Base-by-base conservation (phyloP, 352 stramenopile genomes). In the Thraustochytrium sp. region DNA sequence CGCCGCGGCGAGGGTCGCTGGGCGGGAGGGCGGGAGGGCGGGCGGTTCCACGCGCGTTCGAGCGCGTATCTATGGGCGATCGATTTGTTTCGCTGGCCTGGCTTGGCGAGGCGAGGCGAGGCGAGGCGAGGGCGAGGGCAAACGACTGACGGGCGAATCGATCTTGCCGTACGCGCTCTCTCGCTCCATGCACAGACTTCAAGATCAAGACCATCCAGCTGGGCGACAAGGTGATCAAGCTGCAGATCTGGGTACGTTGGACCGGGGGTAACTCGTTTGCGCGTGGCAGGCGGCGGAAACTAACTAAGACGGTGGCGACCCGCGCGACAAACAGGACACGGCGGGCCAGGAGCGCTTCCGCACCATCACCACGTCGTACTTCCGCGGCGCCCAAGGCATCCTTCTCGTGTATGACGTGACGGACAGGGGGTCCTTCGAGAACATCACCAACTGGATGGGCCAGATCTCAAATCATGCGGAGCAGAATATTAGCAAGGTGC, bases 401-500 rank as follows among this genome's bases (percentile, higher is more conserved):
- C 89, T 99, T 85, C 93, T 98, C 56, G 96, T 98, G 44, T 98
- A 99, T 89, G 96, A 99, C 87, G 94, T 98, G 46, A 98, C 96
- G 56, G 94, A 98, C 87, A 93, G 95, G 72, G 92, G 94, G 61
- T 98, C 94, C 16, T 99, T 98, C 89, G 94, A 99, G 87, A 97
- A 91, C 85, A 98, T 98, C 78, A 92, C 93, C 84, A 98, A 97
- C 89, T 99, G 96, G 96, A 97, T 99, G 62, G 93, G 92, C 3
- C 93, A 98, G 89, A 98, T 98, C 73, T 85, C 95, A 87, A 95
- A 99, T 88, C 96, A 99, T 86, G 97, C 96, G 4, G 97, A 99
- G 87, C 96, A 98, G 54, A 95, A 98, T 88, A 96, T 99, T 21
- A 99, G 98, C 92, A 99, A 99, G 90, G 98, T 99, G 86, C 88